These are phyloP conservation scores for Solanum etuberosum DNA, from an alignment of 257 asterid species.

Conservation along the genomic window DNA sequence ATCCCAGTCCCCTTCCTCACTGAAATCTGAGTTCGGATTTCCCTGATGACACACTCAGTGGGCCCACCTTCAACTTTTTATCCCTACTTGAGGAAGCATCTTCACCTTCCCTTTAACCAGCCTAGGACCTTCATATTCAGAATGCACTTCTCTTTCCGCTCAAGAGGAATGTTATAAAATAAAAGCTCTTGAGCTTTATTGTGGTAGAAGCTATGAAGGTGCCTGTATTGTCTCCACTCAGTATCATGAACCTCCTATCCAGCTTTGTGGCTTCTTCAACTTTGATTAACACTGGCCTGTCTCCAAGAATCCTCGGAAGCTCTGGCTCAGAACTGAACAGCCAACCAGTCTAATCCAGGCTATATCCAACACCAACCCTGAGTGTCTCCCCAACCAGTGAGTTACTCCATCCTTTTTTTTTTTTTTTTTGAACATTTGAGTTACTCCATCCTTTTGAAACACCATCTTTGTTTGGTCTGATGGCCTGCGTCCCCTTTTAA, in stretches of 20 bases:
- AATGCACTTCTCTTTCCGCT: neutral
- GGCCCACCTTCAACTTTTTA: neutral
- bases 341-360: neutral
- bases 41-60: neutral
- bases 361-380: neutral
- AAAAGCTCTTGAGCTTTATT: neutral
- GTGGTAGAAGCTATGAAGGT: neutral
- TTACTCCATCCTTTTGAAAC: neutral
- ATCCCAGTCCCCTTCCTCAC: neutral
- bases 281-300: neutral
- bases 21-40: neutral
- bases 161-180: neutral
- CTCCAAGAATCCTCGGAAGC: neutral
- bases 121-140: neutral
- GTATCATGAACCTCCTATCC: neutral
- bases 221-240: neutral
- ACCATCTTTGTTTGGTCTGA: neutral
- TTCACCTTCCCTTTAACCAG: neutral
- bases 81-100: neutral
- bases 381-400: neutral
- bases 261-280: neutral
- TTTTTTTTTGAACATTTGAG: too few species aligned
- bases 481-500: neutral
- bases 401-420: neutral
- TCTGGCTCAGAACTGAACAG: neutral